These are phyloP conservation scores for Fusarium hainanense DNA, from an alignment of 2,329 filamentous ascomycete species.

Conservation along the genomic window DNA sequence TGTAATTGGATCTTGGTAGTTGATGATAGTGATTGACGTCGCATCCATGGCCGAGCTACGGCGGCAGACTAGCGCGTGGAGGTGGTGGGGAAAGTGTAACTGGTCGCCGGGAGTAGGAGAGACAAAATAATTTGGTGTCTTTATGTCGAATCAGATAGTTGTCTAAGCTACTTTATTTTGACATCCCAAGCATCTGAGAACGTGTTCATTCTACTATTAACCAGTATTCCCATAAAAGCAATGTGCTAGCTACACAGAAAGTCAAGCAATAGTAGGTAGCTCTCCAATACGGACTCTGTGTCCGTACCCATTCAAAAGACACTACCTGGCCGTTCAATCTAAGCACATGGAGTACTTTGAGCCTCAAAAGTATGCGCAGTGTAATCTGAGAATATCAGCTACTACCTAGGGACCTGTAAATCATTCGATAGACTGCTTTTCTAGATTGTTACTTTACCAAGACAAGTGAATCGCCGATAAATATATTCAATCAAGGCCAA, in stretches of 20 bases:
- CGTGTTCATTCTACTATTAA: not conserved
- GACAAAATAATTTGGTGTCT: not conserved
- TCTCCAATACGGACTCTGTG: not conserved
- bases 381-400: not conserved
- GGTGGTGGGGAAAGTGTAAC: not conserved
- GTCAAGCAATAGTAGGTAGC: not conserved
- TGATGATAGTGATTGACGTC: slow-evolving; percentile 35
- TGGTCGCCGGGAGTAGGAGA: not conserved
- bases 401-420: not conserved
- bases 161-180: not conserved
- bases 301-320: not conserved
- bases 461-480: not conserved
- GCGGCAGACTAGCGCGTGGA: slow-evolving; percentile 42
- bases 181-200: accelerated
- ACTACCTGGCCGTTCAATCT: not conserved
- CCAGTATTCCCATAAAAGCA: not conserved
- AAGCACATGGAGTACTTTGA: not conserved
- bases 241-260: not conserved
- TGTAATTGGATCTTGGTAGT: not conserved
- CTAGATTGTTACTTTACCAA: not conserved
- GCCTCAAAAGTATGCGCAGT: not conserved
- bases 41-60: slow-evolving; percentile 18
- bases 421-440: not conserved
- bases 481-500: not conserved
- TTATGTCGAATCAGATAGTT: too few relatives aligned